Conservation (phyloP, 2,329 filamentous ascomycete species). For the Fusarium chlamydosporum region DNA sequence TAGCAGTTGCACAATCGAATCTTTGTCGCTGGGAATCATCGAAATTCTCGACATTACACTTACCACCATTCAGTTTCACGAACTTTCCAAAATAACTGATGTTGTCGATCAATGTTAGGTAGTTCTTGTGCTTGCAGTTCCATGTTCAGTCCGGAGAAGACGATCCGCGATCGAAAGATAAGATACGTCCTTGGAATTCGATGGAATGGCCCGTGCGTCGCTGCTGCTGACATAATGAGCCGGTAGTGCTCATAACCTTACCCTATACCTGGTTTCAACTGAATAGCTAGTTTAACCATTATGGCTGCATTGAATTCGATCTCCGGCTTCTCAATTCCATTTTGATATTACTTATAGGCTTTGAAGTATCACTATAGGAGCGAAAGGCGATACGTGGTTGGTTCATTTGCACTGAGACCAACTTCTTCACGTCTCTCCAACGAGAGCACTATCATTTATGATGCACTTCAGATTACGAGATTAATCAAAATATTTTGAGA, state of each 20-base stretch:
- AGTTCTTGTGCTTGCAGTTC: not conserved
- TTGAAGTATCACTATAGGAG: not conserved
- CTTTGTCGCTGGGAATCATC: not conserved
- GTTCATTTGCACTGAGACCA: not conserved
- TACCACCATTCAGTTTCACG: not conserved
- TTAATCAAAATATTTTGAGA: conserved; percentile 1
- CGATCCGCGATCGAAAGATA: not conserved
- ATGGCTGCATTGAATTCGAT: not conserved
- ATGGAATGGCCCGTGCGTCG: not conserved
- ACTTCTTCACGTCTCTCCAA: too few species aligned
- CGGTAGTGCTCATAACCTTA: not conserved
- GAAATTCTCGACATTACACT: not conserved
- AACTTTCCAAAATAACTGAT: not conserved
- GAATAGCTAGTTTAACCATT: not conserved
- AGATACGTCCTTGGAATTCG: too few species aligned
- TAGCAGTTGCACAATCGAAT: not conserved
- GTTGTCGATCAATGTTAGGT: not conserved
- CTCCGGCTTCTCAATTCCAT: not conserved
- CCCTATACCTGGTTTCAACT: not conserved
- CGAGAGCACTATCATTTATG: too few species aligned
- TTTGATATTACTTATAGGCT: not conserved
- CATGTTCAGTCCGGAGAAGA: not conserved
- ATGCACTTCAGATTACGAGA: not conserved
- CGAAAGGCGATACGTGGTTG: not conserved
- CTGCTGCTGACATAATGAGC: not conserved